Conservation (phyloP, 139 green algal genomes). For the Klebsormidium nitens region DNA sequence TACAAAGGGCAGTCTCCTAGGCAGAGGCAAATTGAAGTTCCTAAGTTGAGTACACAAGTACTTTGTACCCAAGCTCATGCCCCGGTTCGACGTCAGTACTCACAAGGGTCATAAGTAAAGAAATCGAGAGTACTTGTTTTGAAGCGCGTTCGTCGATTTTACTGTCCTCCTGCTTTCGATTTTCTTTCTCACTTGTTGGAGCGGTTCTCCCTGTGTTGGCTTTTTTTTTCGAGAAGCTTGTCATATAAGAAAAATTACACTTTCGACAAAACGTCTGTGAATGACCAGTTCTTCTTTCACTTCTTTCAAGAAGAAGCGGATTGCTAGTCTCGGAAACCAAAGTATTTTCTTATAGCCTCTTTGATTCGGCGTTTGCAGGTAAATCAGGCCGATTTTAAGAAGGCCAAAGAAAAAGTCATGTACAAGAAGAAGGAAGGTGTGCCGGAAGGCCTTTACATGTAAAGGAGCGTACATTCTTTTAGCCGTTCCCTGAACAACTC, state of each 20-base stretch:
- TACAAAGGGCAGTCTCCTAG: background rate
- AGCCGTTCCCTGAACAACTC: background rate
- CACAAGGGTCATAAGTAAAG: background rate
- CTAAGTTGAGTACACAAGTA: too few relatives aligned
- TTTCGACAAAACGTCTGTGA: too few relatives aligned
- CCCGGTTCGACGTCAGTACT: background rate
- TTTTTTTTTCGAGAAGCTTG: too few relatives aligned
- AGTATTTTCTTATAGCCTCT: background rate
- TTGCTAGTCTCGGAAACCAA: background rate
- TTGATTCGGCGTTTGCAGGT: slow-evolving; percentile 28
- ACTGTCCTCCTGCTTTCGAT: too few relatives aligned
- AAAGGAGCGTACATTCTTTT: slow-evolving; percentile 15
- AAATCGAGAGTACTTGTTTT: background rate
- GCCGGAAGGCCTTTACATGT: slow-evolving; percentile 97
- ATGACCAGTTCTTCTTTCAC: slow-evolving; percentile 11
- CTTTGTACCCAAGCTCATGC: background rate
- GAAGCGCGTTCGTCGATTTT: too few relatives aligned
- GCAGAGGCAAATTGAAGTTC: too few relatives aligned
- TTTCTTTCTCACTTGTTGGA: too few relatives aligned
- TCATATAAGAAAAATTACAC: too few relatives aligned
- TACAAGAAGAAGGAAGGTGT: slow-evolving; percentile 99
- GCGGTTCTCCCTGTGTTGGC: slow-evolving; percentile 6
- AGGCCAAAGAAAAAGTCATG: slow-evolving; percentile 91
- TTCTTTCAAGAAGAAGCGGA: too few relatives aligned
- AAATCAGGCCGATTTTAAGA: slow-evolving; percentile 54